These are phyloP conservation scores for Backusella tarrabulga DNA, from an alignment of 192 early-diverging fungal genomes.

Conservation along the genomic window DNA sequence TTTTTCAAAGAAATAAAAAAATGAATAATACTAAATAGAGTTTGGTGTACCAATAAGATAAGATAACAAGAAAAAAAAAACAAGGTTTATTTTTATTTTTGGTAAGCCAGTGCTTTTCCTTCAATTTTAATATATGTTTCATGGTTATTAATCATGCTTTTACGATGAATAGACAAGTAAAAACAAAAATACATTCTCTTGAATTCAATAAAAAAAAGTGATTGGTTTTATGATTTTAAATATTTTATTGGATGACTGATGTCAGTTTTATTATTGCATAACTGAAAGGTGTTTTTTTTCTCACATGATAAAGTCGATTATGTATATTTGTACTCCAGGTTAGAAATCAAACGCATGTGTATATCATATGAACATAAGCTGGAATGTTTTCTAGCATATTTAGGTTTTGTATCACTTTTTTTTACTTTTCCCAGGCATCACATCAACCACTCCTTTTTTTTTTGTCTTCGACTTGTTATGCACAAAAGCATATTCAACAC, in stretches of 20 bases:
- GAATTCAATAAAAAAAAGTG: background rate
- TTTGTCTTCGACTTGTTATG: background rate
- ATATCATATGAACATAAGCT: background rate
- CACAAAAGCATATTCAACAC: background rate
- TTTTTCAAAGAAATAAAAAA: background rate
- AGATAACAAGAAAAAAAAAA: background rate
- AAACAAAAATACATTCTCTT: background rate
- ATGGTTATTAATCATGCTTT: background rate
- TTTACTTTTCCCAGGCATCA: background rate
- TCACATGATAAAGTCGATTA: background rate
- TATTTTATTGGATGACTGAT: background rate
- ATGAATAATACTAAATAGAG: constrained; percentile 1
- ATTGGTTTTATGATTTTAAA: background rate
- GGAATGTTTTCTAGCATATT: constrained; percentile 5
- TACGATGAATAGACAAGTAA: background rate
- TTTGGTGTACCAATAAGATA: background rate
- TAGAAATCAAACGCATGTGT: background rate
- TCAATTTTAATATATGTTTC: background rate
- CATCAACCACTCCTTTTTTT: background rate
- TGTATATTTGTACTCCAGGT: background rate
- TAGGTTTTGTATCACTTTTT: background rate
- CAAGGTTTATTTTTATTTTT: background rate
- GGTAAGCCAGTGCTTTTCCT: background rate
- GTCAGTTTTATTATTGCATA: background rate
- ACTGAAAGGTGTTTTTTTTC: background rate